Base-by-base conservation (phyloP, 2,329 filamentous ascomycete genomes). In the Ceratocystis papillata region DNA sequence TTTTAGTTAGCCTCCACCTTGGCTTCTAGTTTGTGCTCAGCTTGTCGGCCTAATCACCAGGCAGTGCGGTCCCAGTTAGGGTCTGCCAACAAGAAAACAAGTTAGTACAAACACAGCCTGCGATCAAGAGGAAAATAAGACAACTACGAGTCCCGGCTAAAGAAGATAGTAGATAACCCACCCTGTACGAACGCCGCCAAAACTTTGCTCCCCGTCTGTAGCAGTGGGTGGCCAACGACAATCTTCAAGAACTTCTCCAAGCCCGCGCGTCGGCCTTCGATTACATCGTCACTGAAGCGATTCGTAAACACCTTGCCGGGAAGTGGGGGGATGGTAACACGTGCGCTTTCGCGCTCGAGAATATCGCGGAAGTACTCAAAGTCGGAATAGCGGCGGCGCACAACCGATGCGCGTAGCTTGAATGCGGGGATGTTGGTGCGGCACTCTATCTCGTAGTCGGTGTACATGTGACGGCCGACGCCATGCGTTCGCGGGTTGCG, bases 291-390 rank as follows among this genome's bases (percentile, higher is more conserved):
- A 73, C 89, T 95, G 79, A 99, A 99, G 60, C 94, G 86, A 77
- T 97, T 97, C 63, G 93, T 96, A 72, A 97, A 96, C 66, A 99
- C 94, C 78, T 97, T 99, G 63, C 94, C 94, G 0, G 94, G 94
- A 69, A 99, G 79, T 4, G 94, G 93, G 0, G 94, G 94, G 73
- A 99, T 99, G 25, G 91, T 96, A 67, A 99, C 94, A 70, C 93
- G 85, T 67, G 92, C 92, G 72, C 85, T 89, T 79, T 99, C 94
- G 71, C 94, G 87, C 83, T 99, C 94, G 68, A 99, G 84, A 70
- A 97, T 96, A 77, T 99, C 94, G 74, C 94, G 89, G 77, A 99
- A 99, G 79, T 96, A 93, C 79, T 99, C 94, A 76, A 99, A 99
- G 77, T 99, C 94, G 67, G 88, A 94, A 80, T 99, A 99, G 64